Evolutionary conservation across 345 rosid species (phyloP), one percentile per base, ranked within the genome.

Genomic region (Dovyalis caffra): DNA sequence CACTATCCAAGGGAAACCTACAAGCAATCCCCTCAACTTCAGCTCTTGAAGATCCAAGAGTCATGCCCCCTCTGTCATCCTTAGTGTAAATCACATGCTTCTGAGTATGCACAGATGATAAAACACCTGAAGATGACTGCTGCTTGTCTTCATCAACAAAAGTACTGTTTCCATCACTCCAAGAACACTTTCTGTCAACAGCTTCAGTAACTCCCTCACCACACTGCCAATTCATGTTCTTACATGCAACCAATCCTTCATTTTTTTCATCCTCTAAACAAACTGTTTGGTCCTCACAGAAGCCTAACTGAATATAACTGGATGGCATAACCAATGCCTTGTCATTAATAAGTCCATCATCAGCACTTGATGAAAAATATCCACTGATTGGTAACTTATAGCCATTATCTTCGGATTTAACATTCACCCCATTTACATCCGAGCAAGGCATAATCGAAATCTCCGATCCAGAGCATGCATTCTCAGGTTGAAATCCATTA

Each of bases 401-500:
- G 51, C 74, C 74, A 68, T 70, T 66, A 51, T 56, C 85, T 68
- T 80, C 89, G 78, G 71, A 71, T 49, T 79, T 84, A 74, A 76
- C 71, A 71, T 70, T 76, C 69, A 68, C 56, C 61, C 79, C 79
- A 57, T 72, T 80, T 66, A 72, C 79, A 85, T 71, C 84, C 35
- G 78, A 71, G 66, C 74, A 71, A 78, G 71, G 89, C 79, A 67
- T 33, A 73, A 71, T 25, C 34, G 81, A 75, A 65, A 78, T 67
- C 79, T 84, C 86, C 5, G 83, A 79, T 26, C 58, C 74, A 58
- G 81, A 79, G 75, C 79, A 77, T 35, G 85, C 78, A 69, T 79
- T 85, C 68, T 78, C 88, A 15, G 79, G 81, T 68, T 67, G 82
- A 82, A 78, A 81, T 73, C 79, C 86, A 34, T 72, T 72, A 21